Percentiles rank a stretch among this genome's conserved stretches.
Evolutionary conservation across 805 yeast species (phyloP).

Genomic region (Wickerhamiella sorbophila): DNA sequence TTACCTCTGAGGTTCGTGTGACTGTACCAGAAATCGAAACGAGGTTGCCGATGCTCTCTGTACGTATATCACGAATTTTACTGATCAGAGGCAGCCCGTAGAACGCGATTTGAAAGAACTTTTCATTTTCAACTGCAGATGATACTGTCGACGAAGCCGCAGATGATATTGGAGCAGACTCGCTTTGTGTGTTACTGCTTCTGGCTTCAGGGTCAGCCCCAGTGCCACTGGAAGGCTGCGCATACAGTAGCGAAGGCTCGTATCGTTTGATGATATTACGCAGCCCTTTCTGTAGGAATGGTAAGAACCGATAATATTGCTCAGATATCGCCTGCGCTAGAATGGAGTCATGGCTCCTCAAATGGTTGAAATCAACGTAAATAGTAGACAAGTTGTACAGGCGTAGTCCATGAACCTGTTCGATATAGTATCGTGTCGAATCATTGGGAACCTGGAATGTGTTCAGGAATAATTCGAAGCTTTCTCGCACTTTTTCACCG

Average conservation of each 20-base stretch:
- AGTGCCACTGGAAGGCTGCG: conserved; percentile 16
- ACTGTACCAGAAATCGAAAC: conserved; percentile 86
- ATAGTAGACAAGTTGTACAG: conserved; percentile 60
- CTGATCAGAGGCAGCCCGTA: conserved; percentile 70
- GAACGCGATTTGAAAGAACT: conserved; percentile 80
- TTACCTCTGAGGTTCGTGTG: conserved; percentile 87
- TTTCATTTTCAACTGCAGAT: conserved; percentile 33
- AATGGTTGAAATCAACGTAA: conserved; percentile 73
- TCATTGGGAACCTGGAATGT: conserved; percentile 36
- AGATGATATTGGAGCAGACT: conserved; percentile 24
- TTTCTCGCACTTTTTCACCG: conserved; percentile 85
- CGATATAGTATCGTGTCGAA: conserved; percentile 43
- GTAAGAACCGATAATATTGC: conserved; percentile 85
- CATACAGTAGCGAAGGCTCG: conserved; percentile 52
- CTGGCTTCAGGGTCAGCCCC: conserved; percentile 11
- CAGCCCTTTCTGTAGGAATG: conserved; percentile 65
- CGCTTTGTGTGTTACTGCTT: conserved; percentile 5
- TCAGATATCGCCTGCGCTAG: conserved; percentile 79
- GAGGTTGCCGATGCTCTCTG: conserved; percentile 76
- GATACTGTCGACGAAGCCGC: conserved; percentile 19
- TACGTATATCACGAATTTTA: conserved; percentile 78
- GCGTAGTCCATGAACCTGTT: conserved; percentile 71
- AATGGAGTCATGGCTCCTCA: conserved; percentile 42
- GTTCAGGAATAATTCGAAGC: conserved; percentile 72
- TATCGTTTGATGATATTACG: conserved; percentile 55